phyloP scores from a whole-genome alignment of 1,139 yeast genomes.

The Maudiozyma humilis region DNA sequence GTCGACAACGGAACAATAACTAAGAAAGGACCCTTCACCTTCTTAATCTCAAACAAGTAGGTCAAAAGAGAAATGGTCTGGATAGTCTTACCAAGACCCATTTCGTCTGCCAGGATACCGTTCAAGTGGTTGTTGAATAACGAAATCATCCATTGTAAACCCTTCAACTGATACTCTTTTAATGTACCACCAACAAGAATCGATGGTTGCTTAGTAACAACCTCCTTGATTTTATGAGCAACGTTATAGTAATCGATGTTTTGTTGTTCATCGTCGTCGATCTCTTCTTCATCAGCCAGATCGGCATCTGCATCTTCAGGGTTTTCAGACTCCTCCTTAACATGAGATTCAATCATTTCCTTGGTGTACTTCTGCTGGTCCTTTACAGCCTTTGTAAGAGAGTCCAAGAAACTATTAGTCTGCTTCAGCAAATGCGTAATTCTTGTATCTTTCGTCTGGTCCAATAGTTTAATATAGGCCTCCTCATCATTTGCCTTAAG shows the following conservation, averaged over 20 bases:
- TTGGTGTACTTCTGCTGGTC: constrained; percentile 49
- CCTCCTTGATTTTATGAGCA: constrained; percentile 67
- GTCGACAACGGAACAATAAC: constrained; percentile 82
- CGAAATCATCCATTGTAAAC: constrained; percentile 97
- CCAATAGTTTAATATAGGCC: constrained; percentile 69
- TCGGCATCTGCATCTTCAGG: constrained; percentile 29
- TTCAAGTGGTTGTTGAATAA: constrained; percentile 84
- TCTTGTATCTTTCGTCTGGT: constrained; percentile 77
- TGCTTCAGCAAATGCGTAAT: constrained; percentile 71
- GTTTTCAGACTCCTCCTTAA: constrained; percentile 32
- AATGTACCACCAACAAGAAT: constrained; percentile 77
- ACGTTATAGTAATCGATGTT: constrained; percentile 71
- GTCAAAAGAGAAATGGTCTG: constrained; percentile 75
- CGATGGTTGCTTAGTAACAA: constrained; percentile 53
- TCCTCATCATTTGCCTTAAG: constrained; percentile 79
- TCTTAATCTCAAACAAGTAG: constrained; percentile 61
- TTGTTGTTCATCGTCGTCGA: constrained; percentile 46
- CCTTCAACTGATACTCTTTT: constrained; percentile 89
- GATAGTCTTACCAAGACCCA: constrained; percentile 87
- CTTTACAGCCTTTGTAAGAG: constrained; percentile 69
- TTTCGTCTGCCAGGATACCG: constrained; percentile 91
- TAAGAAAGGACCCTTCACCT: constrained; percentile 60
- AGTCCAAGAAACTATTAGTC: constrained; percentile 67
- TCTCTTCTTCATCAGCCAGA: constrained; percentile 5
- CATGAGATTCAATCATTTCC: constrained; percentile 40